Base-by-base conservation (phyloP, 2,329 filamentous ascomycete genomes). In the Pleurostoma richardsiae region DNA sequence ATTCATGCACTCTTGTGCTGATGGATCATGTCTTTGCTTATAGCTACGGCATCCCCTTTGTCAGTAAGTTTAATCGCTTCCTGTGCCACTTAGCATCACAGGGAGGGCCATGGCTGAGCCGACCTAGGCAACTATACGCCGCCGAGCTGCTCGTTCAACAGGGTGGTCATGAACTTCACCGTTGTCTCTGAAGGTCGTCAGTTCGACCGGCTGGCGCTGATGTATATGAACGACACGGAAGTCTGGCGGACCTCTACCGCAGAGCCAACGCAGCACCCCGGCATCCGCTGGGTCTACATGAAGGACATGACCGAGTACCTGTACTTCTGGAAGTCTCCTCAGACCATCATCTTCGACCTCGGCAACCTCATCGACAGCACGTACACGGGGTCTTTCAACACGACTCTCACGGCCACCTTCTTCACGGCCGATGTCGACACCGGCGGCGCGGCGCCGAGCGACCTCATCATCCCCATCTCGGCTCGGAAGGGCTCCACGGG, bases 231-330 rank as follows among this genome's bases (percentile, higher is more conserved):
- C 39, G 86, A 92, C 61, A 82, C 79, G 7, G 88, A 95, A 61
- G 76, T 95, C n/a, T 94, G 86, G 73, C 76, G 88, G 28, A 91
- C 88, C 2, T 90, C 87, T 4, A 95, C 89, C 1, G 86, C 88
- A 4, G 86, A 95, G 66, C 88, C 89, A 1, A 88, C 82, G 0
- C 54, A 57, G 4, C 56, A 68, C 4, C 74, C 74, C 27, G 88
- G 88, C 5, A 90, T 94, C 51, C 69, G 76, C 40, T 92, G 86
- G 86, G 82, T 78, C 1, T 90, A 88, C 59, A 70, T 83, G 46
- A 94, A 92, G 64, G 88, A 95, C 60, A 82, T 90, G 80, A 87
- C 85, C 2, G 74, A 78, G 45, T 91, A 83, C 59, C 67, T 85
- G 11, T 72, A 79, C 4, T 68, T 94, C 10, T 90, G 88, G 79